Base-by-base conservation (phyloP, 2,329 filamentous ascomycete species). In the Fusarium armeniacum region DNA sequence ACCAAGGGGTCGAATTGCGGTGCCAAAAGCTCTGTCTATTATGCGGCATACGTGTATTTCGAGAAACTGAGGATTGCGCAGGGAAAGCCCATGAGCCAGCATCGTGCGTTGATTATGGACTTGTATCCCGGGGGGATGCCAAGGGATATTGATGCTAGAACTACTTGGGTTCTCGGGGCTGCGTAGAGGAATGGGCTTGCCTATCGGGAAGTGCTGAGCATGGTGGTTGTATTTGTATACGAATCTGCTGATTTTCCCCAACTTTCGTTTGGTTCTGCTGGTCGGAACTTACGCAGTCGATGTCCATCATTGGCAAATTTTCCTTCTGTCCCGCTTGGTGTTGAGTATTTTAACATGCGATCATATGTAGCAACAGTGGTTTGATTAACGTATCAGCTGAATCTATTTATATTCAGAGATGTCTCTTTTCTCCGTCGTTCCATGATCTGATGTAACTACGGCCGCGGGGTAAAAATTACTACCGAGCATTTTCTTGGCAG, bases 31-130 rank as follows among this genome's bases (percentile, higher is more conserved):
- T 24, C 36, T 2, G 61, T 65, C 1, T 65, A 52, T 20, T 61
- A 65, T 2, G 36, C 47, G 3, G 61, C 54, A 12, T 61, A 61
- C 18, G 61, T 65, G 9, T 65, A 65, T 20, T 61, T 65, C 35
- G 61, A 65, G 15, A 65, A 65, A 36, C 12, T 65, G 12, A 36
- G 54, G 12, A 35, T 54, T 12, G 61, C 54, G 8, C 62, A 65
- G 26, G 49, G 49, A 3, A 65, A 65, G 3, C 54, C 62, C 2
- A 38, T 18, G 12, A 45, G 30, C 9, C 52, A 61, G 8, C 47
- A 65, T 28, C 22, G 22, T 1, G 13, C 30, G 6, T 44, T 50
- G 4, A 61, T 45, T 9, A 36, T 35, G 10, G 10, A 11, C 5
- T 6, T 65, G 16, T 10, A 65, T 30, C 61, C 54, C 0, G 54